Evolutionary conservation across 139 green algal species (phyloP).

Genomic region (Diplosphaera chodatii): DNA sequence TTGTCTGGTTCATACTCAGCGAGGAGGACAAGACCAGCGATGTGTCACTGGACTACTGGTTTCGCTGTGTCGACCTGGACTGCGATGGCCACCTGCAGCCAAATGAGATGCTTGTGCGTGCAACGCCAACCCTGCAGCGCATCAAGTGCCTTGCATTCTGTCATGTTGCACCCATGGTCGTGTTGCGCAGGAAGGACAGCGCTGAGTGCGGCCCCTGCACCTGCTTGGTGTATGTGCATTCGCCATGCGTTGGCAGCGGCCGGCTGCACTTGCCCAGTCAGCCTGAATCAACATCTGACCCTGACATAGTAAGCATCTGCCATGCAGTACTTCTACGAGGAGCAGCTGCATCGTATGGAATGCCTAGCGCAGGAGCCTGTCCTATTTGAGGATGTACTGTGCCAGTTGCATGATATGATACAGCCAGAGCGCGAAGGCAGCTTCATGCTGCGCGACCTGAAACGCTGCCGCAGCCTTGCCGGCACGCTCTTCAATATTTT

Average conservation of each 20-base stretch:
- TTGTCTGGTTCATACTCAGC: constrained; percentile 98
- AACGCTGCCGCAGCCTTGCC: constrained; percentile 54
- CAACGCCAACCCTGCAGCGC: too few species aligned
- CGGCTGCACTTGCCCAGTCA: too few species aligned
- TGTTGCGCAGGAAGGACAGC: too few species aligned
- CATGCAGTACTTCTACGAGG: constrained; percentile 93
- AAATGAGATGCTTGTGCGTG: constrained; percentile 70
- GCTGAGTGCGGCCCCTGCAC: too few species aligned
- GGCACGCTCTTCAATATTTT: constrained; percentile 95
- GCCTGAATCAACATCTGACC: too few species aligned
- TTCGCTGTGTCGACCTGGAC: constrained; percentile 88
- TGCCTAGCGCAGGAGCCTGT: constrained; percentile 75
- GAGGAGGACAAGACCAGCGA: constrained; percentile 98
- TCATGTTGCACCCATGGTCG: too few species aligned
- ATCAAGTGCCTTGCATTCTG: too few species aligned
- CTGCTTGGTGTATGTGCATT: too few species aligned
- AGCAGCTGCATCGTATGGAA: constrained; percentile 98
- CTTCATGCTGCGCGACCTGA: constrained; percentile 82
- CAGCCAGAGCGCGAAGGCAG: constrained; percentile 53
- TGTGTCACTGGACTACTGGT: constrained; percentile 93
- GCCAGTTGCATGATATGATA: constrained; percentile 98
- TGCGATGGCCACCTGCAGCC: constrained; percentile 75
- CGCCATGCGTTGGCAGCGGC: too few species aligned
- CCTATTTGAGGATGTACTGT: constrained; percentile 68
- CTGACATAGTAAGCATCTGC: too few species aligned